These are phyloP conservation scores for Beta lomatogona DNA, from an alignment of 179 eudicot species.

Conservation along the genomic window DNA sequence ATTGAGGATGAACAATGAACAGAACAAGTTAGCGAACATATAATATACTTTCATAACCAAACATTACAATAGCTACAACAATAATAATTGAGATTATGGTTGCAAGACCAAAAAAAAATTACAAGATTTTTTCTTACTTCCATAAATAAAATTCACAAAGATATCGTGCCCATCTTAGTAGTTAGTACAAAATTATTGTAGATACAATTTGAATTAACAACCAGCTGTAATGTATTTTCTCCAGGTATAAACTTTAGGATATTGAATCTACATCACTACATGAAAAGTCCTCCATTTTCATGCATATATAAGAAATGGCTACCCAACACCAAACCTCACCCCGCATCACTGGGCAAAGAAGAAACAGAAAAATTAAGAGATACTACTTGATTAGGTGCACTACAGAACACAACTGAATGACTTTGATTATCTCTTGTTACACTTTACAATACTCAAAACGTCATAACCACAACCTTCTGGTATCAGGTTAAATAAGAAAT, in stretches of 20 bases:
- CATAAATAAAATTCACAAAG: neutral
- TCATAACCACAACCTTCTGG: neutral
- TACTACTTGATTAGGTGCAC: neutral
- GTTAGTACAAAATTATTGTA: neutral
- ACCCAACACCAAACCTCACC: neutral
- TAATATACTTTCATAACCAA: neutral
- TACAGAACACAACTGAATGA: neutral
- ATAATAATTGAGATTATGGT: neutral
- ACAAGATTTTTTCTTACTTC: no score
- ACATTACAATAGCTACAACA: neutral
- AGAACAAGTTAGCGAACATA: neutral
- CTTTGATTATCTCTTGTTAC: neutral
- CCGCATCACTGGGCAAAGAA: neutral
- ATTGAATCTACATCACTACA: neutral
- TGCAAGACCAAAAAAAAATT: neutral
- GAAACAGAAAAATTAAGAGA: neutral
- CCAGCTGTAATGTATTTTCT: neutral
- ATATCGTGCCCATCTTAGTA: neutral
- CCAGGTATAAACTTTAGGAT: neutral
- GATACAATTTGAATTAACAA: conserved; percentile 2
- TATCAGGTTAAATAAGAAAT: neutral
- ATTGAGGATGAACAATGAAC: neutral
- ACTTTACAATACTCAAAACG: neutral
- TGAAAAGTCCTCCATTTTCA: neutral
- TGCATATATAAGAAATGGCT: neutral